Base-by-base conservation (phyloP, 495 filamentous ascomycete species). In the Cercophora samala region DNA sequence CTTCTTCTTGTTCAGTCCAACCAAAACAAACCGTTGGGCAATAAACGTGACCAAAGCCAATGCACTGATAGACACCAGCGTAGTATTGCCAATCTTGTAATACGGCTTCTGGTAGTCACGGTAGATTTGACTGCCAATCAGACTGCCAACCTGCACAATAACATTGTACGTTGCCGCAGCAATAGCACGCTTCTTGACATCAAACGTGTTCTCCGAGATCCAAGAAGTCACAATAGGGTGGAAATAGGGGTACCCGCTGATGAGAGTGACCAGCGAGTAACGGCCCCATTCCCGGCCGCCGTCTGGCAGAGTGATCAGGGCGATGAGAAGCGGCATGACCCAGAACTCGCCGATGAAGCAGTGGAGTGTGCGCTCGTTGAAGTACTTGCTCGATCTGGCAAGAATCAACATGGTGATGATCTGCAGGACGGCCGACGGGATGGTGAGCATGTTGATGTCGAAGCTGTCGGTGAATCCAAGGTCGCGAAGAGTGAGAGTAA, bases 401-500 rank as follows among this genome's bases (percentile, higher is more conserved):
- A 83, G 70, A 22, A 60, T 54, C 18, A 85, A 74, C 77, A 85
- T 76, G 58, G 79, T 77, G 68, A 81, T 58, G 67, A 84, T 83
- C 70, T 81, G 79, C 6, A 81, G 58, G 42, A 78, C 68, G 26
- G 59, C 60, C 4, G 66, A 82, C 1, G 89, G 90, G 26, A 92
- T 90, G 18, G 85, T 86, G 56, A 93, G 79, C 18, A 93, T 74
- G 69, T 91, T 93, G n/a, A 87, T 87, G 25, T 87, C 67, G 71
- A 92, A 90, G 8, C 87, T 89, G 37, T 46, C 15, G 60, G 80
- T 76, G 74, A 91, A 93, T 0, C 88, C 88, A 4, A 90, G 76
- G 0, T 78, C 74, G 63, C 83, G 79, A 11, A 91, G 75, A 13
- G 83, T 83, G 1, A 92, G 75, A 0, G 88, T 90, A 58, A 92